Percentiles rank a stretch among this genome's conserved stretches.
These are phyloP conservation scores for Schizophyllum commune DNA, from an alignment of 1,284 basidiomycete species.

Conservation along the genomic window DNA sequence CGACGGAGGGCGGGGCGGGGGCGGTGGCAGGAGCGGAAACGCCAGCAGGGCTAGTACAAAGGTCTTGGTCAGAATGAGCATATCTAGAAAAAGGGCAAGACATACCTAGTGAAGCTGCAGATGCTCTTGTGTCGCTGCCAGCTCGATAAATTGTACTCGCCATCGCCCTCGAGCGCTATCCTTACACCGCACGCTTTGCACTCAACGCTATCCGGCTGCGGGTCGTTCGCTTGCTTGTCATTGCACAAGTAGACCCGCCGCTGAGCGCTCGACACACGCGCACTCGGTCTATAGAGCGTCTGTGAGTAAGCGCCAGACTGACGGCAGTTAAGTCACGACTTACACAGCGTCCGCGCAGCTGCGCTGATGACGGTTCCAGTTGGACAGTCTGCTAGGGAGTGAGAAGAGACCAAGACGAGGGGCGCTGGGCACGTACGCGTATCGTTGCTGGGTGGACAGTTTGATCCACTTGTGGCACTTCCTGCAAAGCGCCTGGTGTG, in stretches of 20 bases:
- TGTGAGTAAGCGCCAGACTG: not conserved
- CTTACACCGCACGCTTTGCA: conserved; percentile 41
- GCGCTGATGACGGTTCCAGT: conserved; percentile 47
- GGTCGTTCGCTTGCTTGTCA: conserved; percentile 33
- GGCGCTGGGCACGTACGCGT: conserved; percentile 16
- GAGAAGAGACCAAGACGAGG: not conserved
- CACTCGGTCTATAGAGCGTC: conserved; percentile 33
- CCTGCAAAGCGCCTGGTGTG: conserved; percentile 46
- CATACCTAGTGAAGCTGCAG: conserved; percentile 21
- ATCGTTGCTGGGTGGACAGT: conserved; percentile 32
- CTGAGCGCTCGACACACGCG: conserved; percentile 49
- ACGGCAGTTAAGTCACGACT: conserved; percentile 15
- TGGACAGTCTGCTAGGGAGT: conserved; percentile 17
- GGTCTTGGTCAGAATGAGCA: not conserved
- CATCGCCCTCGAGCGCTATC: conserved; percentile 36
- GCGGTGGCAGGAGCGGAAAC: conserved; percentile 16
- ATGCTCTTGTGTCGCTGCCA: conserved; percentile 54
- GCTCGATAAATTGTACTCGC: conserved; percentile 45
- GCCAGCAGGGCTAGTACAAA: conserved; percentile 4
- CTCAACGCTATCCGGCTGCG: conserved; percentile 36
- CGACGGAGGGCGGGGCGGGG: conserved; percentile 27
- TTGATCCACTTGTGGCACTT: conserved; percentile 55
- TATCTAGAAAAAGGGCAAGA: not conserved
- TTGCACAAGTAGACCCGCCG: conserved; percentile 45
- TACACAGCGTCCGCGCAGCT: conserved; percentile 36